Base-by-base conservation (phyloP, 768 basidiomycete genomes). In the Tylopilus plumbeoviolaceoides region DNA sequence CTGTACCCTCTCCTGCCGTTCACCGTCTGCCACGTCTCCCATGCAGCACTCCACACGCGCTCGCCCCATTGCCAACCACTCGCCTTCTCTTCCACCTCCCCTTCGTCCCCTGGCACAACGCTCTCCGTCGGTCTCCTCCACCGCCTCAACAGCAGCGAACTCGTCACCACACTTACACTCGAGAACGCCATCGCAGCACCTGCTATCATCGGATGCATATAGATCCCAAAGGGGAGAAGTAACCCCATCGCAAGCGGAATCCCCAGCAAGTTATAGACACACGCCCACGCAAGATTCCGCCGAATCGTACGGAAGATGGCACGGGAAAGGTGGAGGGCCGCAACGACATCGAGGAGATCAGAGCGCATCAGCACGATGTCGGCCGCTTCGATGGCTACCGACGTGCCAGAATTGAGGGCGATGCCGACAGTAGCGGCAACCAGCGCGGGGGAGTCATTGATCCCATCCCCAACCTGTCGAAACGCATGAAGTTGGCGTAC, bases 121-220 rank as follows among this genome's bases (percentile, higher is more conserved):
- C 87, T 89, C 28, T 74, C 76, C 62, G 58, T 63, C 2, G 91
- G 91, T 30, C 91, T 75, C 45, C 72, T 78, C 93, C 93, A 95
- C 80, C 86, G 84, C 64, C 80, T 87, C 57, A 99, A 76, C 43
- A 89, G 82, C 65, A 98, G 73, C 54, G 91, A 94, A 54, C 90
- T 93, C 25, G 82, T 83, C 15, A 99, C 95, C 47, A 99, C 97
- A 59, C 91, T 94, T 35, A 98, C 95, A 60, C 88, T 91, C 31
- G 91, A 95, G 69, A 93, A 94, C 23, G 97, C 97, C 97, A 99
- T 99, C 25, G 95, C 95, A 3, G 87, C 92, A n/a, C 92, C 95
- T 0, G 97, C 93, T 74, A 94, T 83, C 95, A 98, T 98, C 9
- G 97, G 97, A 61, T 94, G 97, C 66, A 98, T 84, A 69, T 94